Conservation (phyloP, 208 protist genomes). For the Acanthamoeba triangularis region DNA sequence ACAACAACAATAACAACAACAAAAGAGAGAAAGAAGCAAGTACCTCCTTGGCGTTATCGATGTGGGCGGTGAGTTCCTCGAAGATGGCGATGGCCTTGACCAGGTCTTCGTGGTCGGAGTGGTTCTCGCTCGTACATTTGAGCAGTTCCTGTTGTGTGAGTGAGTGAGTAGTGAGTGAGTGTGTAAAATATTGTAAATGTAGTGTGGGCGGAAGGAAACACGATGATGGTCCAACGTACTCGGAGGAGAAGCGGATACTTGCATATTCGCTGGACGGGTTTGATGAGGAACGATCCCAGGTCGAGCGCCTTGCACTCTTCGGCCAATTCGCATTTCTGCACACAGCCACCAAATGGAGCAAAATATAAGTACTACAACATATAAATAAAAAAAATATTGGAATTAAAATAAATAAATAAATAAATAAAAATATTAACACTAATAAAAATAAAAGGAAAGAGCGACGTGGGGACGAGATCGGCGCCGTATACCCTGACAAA, state of each 20-base stretch:
- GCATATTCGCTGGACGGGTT: slow-evolving; percentile 63
- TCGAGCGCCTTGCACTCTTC: slow-evolving; percentile 43
- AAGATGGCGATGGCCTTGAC: slow-evolving; percentile 38
- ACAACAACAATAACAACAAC: not conserved
- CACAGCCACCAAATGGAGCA: not conserved
- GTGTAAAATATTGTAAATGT: not conserved
- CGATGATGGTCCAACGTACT: not conserved
- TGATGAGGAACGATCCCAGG: slow-evolving; percentile 46
- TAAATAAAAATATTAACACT: too few species aligned
- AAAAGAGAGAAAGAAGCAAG: not conserved
- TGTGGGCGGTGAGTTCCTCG: slow-evolving; percentile 35
- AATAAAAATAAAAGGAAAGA: not conserved
- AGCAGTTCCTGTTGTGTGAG: not conserved
- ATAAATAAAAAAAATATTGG: not conserved
- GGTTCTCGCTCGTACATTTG: slow-evolving; percentile 26
- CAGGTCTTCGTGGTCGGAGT: slow-evolving; percentile 29
- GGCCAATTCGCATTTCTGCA: slow-evolving; percentile 22
- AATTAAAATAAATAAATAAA: too few species aligned
- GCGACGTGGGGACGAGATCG: not conserved
- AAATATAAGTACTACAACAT: not conserved
- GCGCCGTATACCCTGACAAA: not conserved
- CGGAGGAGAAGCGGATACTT: slow-evolving; percentile 55
- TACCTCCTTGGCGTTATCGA: slow-evolving; percentile 46
- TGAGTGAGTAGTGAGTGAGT: not conserved
- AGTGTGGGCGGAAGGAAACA: not conserved